Base-by-base conservation (phyloP, 495 filamentous ascomycete genomes). In the Lophiotrema nucula region DNA sequence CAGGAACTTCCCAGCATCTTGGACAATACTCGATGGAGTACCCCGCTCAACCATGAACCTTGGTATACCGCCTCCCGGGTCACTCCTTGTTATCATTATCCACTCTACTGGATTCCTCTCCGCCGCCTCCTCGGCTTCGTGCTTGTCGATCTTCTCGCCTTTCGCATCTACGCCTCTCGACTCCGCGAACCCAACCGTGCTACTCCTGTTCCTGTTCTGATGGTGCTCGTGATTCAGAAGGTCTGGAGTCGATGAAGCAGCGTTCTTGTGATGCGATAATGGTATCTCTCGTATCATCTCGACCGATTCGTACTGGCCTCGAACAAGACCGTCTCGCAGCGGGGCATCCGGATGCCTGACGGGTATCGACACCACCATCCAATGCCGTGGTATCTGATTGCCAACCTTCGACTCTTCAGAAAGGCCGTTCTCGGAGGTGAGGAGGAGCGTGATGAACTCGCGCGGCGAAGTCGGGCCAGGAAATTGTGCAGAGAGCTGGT, bases 71-170 rank as follows among this genome's bases (percentile, higher is more conserved):
- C 92, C 93, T 21, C 93, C 92, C 0, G 92, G 92, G 62, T 97
- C 90, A 69, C 87, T 91, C n/a, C 92, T 77, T 1, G 92, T 96
- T 21, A 97, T 83, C 93, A 97, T 96, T 31, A 96, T 83, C 92
- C 92, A 97, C 70, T 97, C 92, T 13, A 97, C 83, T 0, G 87
- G 86, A 51, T 83, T 87, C 27, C 72, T 67, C 45, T 82, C 81
- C 24, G 78, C 69, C 8, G 81, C 77, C 25, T 79, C 79, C 15
- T 68, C 67, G 11, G 55, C 61, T 0, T 51, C 58, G 18, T 63
- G 13, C 22, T 43, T 46, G 56, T 80, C 74, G 38, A 71, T 52
- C 49, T 60, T 64, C 41, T 76, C 73, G 12, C 71, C 73, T 46
- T 77, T 73, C 3, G 68, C 73, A 31, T 70, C 70, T 4, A 56